Base-by-base conservation (phyloP, 2,329 filamentous ascomycete genomes). In the Colletotrichum sp. region DNA sequence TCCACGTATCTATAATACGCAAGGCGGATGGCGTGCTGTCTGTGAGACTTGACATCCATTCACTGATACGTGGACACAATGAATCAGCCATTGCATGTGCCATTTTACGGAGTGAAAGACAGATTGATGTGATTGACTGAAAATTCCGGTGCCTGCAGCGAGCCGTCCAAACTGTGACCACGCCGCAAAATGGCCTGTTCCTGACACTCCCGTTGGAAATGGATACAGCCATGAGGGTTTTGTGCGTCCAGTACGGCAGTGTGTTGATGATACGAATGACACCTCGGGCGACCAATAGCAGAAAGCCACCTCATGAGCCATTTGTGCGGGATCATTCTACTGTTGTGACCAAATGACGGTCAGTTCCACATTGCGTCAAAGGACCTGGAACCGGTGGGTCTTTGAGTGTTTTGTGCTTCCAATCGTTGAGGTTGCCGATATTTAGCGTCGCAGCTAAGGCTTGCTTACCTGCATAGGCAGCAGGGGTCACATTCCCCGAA, bases 141-240 rank as follows among this genome's bases (percentile, higher is more conserved):
- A 21, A 0, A 7, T 52, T 52, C 2, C 0, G 3, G 0, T 13
- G 44, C n/a, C 44, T 52, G 44, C 44, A 52, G 44, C 44, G 0
- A 52, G 44, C 44, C 44, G n/a, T 52, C 12, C 44, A 21, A 52
- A 21, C 12, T 52, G 44, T 52, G n/a, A 52, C 44, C 6, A 21
- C 44, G 44, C 44, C n/a, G 44, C n/a, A 21, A 52, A 52, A 21
- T 52, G n/a, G 44, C n/a, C 44, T 21, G 44, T 52, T 52, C 10
- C 44, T 52, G 2, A 8, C n/a, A 13, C 1, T 21, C 44, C 10
- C 10, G 13, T 21, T 52, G n/a, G 10, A 5, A 8, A 49, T 21
- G 2, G 6, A 49, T 12, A 52, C 44, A 21, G 44, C 44, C 10
- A 52, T 52, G 44, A 52, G 44, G 44, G 10, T 6, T 52, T 52